These are phyloP conservation scores for Barnettozyma botsteinii DNA, from an alignment of 805 yeast genomes.

Conservation along the genomic window DNA sequence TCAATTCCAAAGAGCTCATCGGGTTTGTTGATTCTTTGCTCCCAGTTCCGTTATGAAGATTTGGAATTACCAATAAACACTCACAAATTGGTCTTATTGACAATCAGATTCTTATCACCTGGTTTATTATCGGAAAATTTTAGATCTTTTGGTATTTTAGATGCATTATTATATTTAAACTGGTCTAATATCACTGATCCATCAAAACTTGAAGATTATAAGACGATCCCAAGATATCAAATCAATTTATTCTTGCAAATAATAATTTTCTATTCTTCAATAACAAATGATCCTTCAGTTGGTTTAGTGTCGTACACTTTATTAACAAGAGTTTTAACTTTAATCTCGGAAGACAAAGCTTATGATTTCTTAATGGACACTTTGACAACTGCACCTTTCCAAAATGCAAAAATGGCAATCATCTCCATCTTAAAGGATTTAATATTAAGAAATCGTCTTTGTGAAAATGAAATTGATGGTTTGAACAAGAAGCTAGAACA, in stretches of 20 bases:
- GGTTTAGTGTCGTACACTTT: slow-evolving; percentile 50
- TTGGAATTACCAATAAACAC: slow-evolving; percentile 13
- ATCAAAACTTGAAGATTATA: slow-evolving; percentile 16
- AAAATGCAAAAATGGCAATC: slow-evolving; percentile 50
- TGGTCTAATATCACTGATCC: slow-evolving; percentile 30
- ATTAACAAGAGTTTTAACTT: slow-evolving; percentile 55
- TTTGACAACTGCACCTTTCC: slow-evolving; percentile 59
- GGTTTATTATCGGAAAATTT: slow-evolving; percentile 24
- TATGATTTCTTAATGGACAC: slow-evolving; percentile 62
- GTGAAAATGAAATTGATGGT: slow-evolving; percentile 7
- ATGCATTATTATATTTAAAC: slow-evolving; percentile 29
- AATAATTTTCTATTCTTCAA: slow-evolving; percentile 33
- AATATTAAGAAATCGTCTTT: slow-evolving; percentile 33
- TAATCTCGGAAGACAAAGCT: slow-evolving; percentile 48
- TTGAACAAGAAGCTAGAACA: slow-evolving; percentile 5
- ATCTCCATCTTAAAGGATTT: slow-evolving; percentile 69
- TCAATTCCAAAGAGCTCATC: slow-evolving; percentile 26
- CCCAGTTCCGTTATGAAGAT: slow-evolving; percentile 20
- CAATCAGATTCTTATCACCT: slow-evolving; percentile 39
- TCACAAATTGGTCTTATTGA: slow-evolving; percentile 34
- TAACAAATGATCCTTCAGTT: slow-evolving; percentile 31
- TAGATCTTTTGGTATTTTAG: slow-evolving; percentile 23
- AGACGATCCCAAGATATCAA: slow-evolving; percentile 28
- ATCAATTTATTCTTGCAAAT: slow-evolving; percentile 37
- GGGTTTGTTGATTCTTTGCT: slow-evolving; percentile 29